These are phyloP conservation scores for Petunia axillaris DNA, from an alignment of 257 asterid species.

Conservation along the genomic window DNA sequence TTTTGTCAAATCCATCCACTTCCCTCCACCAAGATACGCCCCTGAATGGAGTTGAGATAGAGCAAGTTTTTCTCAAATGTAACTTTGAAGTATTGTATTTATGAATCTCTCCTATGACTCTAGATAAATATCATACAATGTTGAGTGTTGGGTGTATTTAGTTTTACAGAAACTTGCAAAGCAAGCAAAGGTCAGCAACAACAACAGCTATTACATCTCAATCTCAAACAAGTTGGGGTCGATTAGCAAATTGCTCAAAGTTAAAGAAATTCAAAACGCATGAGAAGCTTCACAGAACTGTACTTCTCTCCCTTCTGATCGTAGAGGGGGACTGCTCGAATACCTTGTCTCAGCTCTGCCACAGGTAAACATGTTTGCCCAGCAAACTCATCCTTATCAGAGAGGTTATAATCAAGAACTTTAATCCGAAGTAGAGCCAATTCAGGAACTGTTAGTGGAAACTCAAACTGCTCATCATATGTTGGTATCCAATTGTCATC, in stretches of 20 bases:
- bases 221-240: too few relatives aligned
- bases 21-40: too few relatives aligned
- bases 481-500: constrained; percentile 88
- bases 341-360: constrained; percentile 73
- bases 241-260: background rate
- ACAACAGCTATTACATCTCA: too few relatives aligned
- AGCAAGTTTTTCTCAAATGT: too few relatives aligned
- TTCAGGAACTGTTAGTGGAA: constrained; percentile 76
- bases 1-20: too few relatives aligned
- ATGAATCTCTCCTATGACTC: too few relatives aligned
- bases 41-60: too few relatives aligned
- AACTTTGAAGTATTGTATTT: too few relatives aligned
- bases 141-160: too few relatives aligned
- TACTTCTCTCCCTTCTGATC: constrained; percentile 59
- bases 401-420: constrained; percentile 80
- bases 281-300: constrained; percentile 67
- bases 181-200: too few relatives aligned
- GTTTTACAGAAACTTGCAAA: too few relatives aligned
- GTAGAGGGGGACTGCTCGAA: constrained; percentile 75
- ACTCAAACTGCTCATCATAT: constrained; percentile 79
- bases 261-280: constrained; percentile 73
- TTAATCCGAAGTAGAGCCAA: constrained; percentile 79
- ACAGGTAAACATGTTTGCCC: constrained; percentile 85
- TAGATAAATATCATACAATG: too few relatives aligned
- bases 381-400: constrained; percentile 86